A percentile compares a stretch with the other conserved stretches of the same genome.
phyloP scores from a whole-genome alignment of 768 basidiomycete species.

The Cystobasidium tubakii region DNA sequence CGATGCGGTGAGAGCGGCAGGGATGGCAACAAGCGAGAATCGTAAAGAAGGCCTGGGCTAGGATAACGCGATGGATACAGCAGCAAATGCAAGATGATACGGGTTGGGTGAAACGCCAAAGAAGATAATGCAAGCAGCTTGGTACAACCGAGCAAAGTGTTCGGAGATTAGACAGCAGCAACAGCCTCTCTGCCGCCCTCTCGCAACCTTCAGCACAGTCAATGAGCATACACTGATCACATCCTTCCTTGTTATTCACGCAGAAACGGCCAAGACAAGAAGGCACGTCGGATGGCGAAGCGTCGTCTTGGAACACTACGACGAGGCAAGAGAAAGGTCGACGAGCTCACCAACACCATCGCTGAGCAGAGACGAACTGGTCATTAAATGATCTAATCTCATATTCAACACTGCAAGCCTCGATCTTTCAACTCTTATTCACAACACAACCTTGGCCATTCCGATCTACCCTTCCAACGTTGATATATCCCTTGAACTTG shows the following conservation, averaged over 20 bases:
- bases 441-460: no score
- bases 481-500: no score
- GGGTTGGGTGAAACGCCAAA: no score
- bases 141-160: no score
- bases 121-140: no score
- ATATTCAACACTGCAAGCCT: not conserved
- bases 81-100: no score
- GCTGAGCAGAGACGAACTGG: slow-evolving; percentile 50
- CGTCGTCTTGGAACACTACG: slow-evolving; percentile 98
- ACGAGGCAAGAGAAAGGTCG: slow-evolving; percentile 97
- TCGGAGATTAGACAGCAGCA: no score
- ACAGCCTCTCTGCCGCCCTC: no score
- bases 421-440: not conserved
- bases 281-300: slow-evolving; percentile 97
- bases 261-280: slow-evolving; percentile 71
- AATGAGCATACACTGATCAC: not conserved
- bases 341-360: slow-evolving; percentile 86
- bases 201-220: not conserved
- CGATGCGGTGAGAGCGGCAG: not conserved
- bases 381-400: slow-evolving; percentile 39
- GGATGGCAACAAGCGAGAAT: slow-evolving; percentile 40
- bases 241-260: not conserved
- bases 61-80: no score
- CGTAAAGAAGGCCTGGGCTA: not conserved
- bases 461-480: no score